Conservation (phyloP, 2,329 filamentous ascomycete species). For the Pestalotiopsis sp. region DNA sequence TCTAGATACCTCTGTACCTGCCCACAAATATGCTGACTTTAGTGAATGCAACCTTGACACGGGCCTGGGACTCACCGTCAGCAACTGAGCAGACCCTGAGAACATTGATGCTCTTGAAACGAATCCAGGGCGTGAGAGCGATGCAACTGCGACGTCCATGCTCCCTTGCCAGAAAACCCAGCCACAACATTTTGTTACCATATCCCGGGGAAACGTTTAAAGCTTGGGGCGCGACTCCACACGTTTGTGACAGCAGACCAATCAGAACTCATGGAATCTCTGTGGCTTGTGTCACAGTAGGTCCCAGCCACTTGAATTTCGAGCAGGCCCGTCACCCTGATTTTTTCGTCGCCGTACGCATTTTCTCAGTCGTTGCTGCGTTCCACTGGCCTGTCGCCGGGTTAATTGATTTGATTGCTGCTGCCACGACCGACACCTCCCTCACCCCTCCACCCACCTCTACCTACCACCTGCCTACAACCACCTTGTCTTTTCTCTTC, state of each 20-base stretch:
- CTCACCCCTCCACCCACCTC: neutral
- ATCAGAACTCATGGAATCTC: neutral
- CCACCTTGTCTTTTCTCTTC: conserved; percentile 2
- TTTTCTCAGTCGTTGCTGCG: conserved; percentile 1
- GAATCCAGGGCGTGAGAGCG: neutral
- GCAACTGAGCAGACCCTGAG: neutral
- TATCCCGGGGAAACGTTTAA: neutral
- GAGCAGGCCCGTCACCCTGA: neutral
- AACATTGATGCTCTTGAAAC: neutral
- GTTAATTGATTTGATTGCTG: neutral
- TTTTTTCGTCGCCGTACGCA: neutral
- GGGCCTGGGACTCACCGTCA: neutral
- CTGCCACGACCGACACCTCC: neutral
- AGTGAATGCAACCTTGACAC: neutral
- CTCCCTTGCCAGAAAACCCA: neutral
- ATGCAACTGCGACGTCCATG: neutral
- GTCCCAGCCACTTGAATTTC: conserved; percentile 13
- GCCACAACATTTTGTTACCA: conserved; percentile 5
- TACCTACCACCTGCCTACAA: neutral
- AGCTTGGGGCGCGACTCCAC: neutral
- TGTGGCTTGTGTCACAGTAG: conserved; percentile 7
- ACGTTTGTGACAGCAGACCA: neutral
- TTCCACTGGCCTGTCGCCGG: neutral
- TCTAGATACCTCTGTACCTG: neutral
- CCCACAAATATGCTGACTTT: neutral